phyloP scores from a whole-genome alignment of 257 asterid genomes.

The Orobanche coerulescens region DNA sequence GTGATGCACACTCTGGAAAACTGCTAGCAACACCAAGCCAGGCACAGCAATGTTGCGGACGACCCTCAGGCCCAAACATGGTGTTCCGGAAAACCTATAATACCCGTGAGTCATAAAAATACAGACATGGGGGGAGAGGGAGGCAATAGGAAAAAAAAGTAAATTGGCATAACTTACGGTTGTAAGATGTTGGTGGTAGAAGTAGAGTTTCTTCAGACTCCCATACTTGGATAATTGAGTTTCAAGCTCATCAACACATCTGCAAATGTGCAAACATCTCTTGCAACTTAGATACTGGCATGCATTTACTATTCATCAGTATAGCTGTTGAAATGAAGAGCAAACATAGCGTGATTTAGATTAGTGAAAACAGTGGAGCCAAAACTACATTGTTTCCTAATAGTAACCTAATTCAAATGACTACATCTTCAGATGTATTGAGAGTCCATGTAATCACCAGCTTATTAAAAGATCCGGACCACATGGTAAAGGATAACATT shows the following conservation, averaged over 20 bases:
- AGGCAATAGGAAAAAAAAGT: not conserved
- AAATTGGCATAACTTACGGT: slow-evolving; percentile 47
- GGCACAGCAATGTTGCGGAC: slow-evolving; percentile 99
- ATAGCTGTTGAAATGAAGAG: slow-evolving; percentile 6
- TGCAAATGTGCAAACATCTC: slow-evolving; percentile 35
- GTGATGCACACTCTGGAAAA: slow-evolving; percentile 94
- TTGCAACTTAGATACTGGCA: slow-evolving; percentile 15
- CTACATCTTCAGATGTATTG: not conserved
- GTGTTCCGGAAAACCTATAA: slow-evolving; percentile 89
- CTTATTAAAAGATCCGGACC: slow-evolving; percentile 9
- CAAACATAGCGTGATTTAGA: not conserved
- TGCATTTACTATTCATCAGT: slow-evolving; percentile 9
- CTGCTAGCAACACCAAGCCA: slow-evolving; percentile 99
- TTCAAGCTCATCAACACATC: slow-evolving; percentile 98
- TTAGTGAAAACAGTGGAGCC: slow-evolving; percentile 6
- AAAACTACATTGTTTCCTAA: slow-evolving; percentile 5
- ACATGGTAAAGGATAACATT: not conserved
- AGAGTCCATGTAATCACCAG: slow-evolving; percentile 3
- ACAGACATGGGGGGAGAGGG: too few species aligned
- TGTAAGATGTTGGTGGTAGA: slow-evolving; percentile 97
- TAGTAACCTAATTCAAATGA: not conserved
- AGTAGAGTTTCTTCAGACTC: slow-evolving; percentile 88
- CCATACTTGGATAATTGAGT: slow-evolving; percentile 80
- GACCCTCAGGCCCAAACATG: slow-evolving; percentile 99
- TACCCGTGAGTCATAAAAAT: slow-evolving; percentile 26